Conservation (phyloP, 306 rosid genomes). For the Quercus agrifolia region DNA sequence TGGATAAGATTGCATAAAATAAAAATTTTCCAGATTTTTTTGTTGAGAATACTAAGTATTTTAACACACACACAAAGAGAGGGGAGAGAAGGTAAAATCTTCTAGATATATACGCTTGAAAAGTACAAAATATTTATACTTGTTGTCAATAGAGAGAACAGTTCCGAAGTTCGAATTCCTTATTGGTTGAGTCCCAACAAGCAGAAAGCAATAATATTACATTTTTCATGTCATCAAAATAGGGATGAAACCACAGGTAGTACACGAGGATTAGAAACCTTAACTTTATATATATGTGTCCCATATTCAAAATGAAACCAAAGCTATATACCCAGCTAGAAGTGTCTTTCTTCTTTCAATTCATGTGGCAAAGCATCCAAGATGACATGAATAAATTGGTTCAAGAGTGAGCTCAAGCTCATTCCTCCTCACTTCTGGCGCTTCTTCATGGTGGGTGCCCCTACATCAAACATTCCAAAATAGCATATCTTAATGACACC, state of each 20-base stretch:
- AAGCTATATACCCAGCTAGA: background rate
- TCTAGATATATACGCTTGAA: no score
- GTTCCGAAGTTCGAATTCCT: background rate
- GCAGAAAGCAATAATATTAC: background rate
- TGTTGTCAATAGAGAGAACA: background rate
- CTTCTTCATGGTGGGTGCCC: conserved; percentile 37
- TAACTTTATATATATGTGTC: background rate
- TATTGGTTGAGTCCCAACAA: background rate
- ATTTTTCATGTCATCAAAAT: background rate
- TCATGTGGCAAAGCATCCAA: conserved; percentile 46
- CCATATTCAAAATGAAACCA: background rate
- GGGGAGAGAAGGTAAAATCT: no score
- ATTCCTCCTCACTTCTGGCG: conserved; percentile 48
- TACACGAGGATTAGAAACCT: background rate
- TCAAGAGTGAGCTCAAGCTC: conserved; percentile 77
- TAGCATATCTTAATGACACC: background rate
- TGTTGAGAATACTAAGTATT: no score
- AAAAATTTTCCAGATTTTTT: no score
- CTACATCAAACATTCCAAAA: conserved; percentile 31
- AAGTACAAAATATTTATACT: background rate
- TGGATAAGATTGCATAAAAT: no score
- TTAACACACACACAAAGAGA: no score
- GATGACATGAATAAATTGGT: conserved; percentile 52
- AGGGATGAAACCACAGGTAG: background rate
- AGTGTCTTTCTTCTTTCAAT: background rate